These are phyloP conservation scores for Candida verbasci DNA, from an alignment of 805 yeast genomes.

Conservation along the genomic window DNA sequence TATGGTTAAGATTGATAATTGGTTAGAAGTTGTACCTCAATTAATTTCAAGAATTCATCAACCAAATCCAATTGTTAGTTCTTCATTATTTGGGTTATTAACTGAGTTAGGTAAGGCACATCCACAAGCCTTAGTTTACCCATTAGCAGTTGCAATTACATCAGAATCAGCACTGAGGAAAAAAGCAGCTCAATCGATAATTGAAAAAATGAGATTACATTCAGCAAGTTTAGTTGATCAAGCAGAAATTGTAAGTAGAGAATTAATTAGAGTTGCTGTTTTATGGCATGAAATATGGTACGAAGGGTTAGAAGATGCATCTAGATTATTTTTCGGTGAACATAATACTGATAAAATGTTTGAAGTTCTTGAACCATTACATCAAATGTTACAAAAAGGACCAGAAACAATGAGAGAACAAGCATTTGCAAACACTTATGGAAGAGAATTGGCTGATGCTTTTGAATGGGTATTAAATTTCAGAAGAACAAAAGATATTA, in stretches of 20 bases:
- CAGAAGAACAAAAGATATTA: constrained; percentile 77
- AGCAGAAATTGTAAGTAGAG: constrained; percentile 90
- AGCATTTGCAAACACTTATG: constrained; percentile 89
- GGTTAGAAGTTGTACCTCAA: constrained; percentile 96
- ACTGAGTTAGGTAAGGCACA: constrained; percentile 91
- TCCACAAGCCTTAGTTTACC: constrained; percentile 95
- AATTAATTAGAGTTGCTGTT: constrained; percentile 89
- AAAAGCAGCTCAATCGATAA: constrained; percentile 84
- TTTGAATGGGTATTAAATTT: constrained; percentile 88
- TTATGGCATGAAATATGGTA: constrained; percentile 98
- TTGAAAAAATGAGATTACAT: constrained; percentile 88
- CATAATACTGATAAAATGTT: constrained; percentile 94
- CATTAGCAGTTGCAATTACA: constrained; percentile 91
- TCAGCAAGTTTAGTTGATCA: constrained; percentile 83
- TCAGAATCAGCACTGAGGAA: constrained; percentile 88
- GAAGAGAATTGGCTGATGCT: constrained; percentile 88
- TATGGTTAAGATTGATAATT: constrained; percentile 83
- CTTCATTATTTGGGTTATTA: constrained; percentile 71
- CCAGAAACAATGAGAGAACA: constrained; percentile 92
- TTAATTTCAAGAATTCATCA: constrained; percentile 95
- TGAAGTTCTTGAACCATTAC: constrained; percentile 83
- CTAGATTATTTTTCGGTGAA: constrained; percentile 88
- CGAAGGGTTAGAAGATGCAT: constrained; percentile 95
- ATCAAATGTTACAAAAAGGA: constrained; percentile 75
- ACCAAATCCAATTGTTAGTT: constrained; percentile 80